These are phyloP conservation scores for Acanthamoeba lenticulata DNA, from an alignment of 208 protist genomes.

Conservation along the genomic window DNA sequence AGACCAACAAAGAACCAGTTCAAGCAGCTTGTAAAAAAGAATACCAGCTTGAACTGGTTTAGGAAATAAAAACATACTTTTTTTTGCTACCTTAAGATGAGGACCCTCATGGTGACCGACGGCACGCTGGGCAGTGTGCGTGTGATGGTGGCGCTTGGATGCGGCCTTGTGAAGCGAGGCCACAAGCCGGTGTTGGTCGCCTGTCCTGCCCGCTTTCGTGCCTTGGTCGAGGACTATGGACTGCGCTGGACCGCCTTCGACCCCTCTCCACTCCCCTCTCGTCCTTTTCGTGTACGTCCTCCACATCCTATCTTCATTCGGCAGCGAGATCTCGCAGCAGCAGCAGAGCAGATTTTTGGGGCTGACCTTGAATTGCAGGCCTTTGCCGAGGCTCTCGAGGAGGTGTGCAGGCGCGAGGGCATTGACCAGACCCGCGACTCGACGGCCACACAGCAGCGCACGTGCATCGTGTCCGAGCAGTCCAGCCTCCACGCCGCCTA, in stretches of 20 bases:
- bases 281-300: not conserved
- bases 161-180: not conserved
- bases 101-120: slow-evolving; percentile 1
- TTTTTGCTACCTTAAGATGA: not conserved
- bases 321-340: not conserved
- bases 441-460: slow-evolving; percentile 2
- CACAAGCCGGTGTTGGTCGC: slow-evolving; percentile 10
- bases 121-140: not conserved
- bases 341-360: not conserved
- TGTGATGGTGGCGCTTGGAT: not conserved
- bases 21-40: too few relatives aligned
- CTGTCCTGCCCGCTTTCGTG: not conserved
- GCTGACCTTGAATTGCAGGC: not conserved
- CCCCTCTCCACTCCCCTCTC: not conserved
- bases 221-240: not conserved
- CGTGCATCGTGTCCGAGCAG: slow-evolving; percentile 19
- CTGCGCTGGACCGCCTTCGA: not conserved
- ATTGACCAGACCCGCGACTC: not conserved
- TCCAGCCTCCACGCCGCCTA: slow-evolving; percentile 19
- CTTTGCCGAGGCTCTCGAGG: not conserved
- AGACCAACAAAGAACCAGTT: too few relatives aligned
- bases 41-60: too few relatives aligned
- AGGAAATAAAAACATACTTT: too few relatives aligned
- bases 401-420: not conserved
- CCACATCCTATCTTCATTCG: not conserved